Conservation (phyloP, 164 flowering plant genomes). For the Berberis thunbergii region DNA sequence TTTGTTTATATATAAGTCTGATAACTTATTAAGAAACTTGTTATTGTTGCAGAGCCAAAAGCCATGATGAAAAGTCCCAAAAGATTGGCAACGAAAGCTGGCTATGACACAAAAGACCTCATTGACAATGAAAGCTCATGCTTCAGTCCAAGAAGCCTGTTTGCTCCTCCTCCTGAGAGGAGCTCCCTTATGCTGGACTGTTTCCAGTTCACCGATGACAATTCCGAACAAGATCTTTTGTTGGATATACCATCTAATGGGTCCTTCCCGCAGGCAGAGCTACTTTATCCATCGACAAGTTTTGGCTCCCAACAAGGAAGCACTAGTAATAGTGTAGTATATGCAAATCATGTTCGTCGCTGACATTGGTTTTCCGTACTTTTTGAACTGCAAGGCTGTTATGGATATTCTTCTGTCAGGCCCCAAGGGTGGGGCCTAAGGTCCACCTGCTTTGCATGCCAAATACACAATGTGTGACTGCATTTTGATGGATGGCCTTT, state of each 20-base stretch:
- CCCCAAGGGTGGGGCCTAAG: neutral
- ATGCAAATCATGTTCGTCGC: slow-evolving; percentile 28
- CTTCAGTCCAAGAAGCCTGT: slow-evolving; percentile 65
- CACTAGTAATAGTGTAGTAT: slow-evolving; percentile 43
- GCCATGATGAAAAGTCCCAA: slow-evolving; percentile 42
- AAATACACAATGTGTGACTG: slow-evolving; percentile 19
- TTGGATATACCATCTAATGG: slow-evolving; percentile 68
- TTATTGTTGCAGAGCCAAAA: slow-evolving; percentile 40
- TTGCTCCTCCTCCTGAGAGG: slow-evolving; percentile 52
- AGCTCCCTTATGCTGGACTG: slow-evolving; percentile 51
- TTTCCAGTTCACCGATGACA: slow-evolving; percentile 41
- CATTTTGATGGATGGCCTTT: slow-evolving; percentile 22
- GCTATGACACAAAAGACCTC: slow-evolving; percentile 32
- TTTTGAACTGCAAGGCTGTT: slow-evolving; percentile 3
- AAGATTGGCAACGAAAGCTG: slow-evolving; percentile 27
- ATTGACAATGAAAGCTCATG: slow-evolving; percentile 40
- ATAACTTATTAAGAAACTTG: neutral
- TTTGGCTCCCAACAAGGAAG: slow-evolving; percentile 37
- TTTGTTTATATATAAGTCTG: neutral
- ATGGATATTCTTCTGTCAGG: neutral
- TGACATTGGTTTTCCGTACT: slow-evolving; percentile 16
- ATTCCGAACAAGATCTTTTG: slow-evolving; percentile 72
- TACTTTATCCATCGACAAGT: slow-evolving; percentile 42
- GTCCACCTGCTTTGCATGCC: slow-evolving; percentile 23
- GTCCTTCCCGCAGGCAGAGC: slow-evolving; percentile 86